Conservation (phyloP, 1,284 basidiomycete species). For the Rhodotorula sp. region DNA sequence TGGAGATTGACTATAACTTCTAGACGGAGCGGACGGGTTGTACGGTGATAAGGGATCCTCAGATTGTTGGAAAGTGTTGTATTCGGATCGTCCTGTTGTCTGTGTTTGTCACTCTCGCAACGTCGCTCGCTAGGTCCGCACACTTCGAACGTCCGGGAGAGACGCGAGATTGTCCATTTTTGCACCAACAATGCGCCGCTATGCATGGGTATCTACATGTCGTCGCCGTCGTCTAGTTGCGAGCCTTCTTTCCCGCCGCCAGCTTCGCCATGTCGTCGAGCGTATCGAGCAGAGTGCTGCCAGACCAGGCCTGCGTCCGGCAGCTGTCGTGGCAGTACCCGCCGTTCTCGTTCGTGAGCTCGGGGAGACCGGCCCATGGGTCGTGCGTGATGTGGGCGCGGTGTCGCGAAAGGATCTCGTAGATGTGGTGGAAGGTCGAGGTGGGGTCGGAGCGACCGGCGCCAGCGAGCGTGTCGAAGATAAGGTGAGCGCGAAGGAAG, state of each 20-base stretch:
- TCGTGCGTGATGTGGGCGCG: slow-evolving; percentile 72
- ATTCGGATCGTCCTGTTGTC: too few species aligned
- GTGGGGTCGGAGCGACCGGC: slow-evolving; percentile 60
- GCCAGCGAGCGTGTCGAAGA: slow-evolving; percentile 69
- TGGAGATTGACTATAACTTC: too few species aligned
- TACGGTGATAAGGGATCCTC: too few species aligned
- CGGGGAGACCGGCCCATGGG: slow-evolving; percentile 86
- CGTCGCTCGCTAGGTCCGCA: too few species aligned
- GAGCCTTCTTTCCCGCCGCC: slow-evolving; percentile 1
- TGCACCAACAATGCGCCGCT: too few species aligned
- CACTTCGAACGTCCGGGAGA: too few species aligned
- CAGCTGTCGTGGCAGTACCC: slow-evolving; percentile 80
- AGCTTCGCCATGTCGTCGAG: slow-evolving; percentile 33
- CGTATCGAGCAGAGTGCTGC: slow-evolving; percentile 26
- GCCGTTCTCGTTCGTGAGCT: slow-evolving; percentile 64
- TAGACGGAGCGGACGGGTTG: too few species aligned
- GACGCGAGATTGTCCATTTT: too few species aligned
- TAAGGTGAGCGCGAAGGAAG: slow-evolving; percentile 86
- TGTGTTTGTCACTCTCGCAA: too few species aligned
- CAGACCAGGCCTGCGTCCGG: slow-evolving; percentile 78
- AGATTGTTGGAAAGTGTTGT: too few species aligned
- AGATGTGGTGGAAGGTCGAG: slow-evolving; percentile 73
- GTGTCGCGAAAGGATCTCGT: slow-evolving; percentile 65
- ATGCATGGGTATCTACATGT: neutral
- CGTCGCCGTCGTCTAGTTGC: neutral